phyloP scores from a whole-genome alignment of 352 stramenopile genomes.

The Globisporangium okanoganense region DNA sequence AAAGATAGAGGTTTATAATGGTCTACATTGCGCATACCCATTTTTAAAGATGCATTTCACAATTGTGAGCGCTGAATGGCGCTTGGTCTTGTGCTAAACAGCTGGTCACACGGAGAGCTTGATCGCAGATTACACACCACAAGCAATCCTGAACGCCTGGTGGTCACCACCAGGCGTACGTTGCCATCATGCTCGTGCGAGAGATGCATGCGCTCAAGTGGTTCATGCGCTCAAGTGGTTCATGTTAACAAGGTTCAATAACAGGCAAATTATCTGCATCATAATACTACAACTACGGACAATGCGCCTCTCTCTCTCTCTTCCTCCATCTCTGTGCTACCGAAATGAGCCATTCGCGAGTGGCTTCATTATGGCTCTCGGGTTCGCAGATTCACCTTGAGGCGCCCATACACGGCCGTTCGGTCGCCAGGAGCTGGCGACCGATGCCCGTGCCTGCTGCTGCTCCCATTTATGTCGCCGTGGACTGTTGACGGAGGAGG shows the following conservation, averaged over 20 bases:
- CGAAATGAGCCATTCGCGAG: neutral
- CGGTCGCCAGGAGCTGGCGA: neutral
- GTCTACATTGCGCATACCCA: neutral
- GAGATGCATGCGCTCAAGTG: neutral
- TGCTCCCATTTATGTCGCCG: neutral
- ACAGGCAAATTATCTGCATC: no score
- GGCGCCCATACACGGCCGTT: neutral
- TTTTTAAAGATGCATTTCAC: neutral
- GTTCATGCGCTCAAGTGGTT: neutral
- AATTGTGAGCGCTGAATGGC: no score
- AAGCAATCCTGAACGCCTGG: neutral
- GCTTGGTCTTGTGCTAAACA: no score
- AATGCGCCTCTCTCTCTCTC: no score
- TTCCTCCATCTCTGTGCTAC: no score
- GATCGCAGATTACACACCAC: slow-evolving; percentile 1
- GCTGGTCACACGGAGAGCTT: neutral
- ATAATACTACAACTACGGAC: no score
- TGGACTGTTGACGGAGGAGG: neutral
- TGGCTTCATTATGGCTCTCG: neutral
- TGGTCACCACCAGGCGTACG: neutral
- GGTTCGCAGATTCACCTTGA: slow-evolving; percentile 1
- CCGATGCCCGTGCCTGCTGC: neutral
- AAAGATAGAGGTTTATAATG: neutral
- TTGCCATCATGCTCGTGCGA: neutral
- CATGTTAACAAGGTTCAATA: no score